A percentile compares a stretch with the other conserved stretches of the same genome.
phyloP scores from a whole-genome alignment of 2,329 filamentous ascomycete genomes.

The Dothidotthia symphoricarpi region DNA sequence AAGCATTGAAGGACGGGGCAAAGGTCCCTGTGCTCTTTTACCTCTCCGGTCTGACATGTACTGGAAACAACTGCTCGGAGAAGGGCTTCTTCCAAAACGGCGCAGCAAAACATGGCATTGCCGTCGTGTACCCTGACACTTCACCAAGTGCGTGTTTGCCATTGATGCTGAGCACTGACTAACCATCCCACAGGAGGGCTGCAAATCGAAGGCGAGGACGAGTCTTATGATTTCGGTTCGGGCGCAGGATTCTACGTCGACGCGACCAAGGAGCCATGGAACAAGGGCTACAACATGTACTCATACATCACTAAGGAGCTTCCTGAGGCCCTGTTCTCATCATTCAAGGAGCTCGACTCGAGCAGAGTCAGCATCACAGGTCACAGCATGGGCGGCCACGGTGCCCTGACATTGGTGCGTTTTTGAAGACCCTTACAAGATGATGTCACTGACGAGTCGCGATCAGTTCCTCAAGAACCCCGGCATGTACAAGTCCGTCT shows the following conservation, averaged over 20 bases:
- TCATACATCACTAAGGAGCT: slow-evolving; percentile 86
- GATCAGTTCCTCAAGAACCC: slow-evolving; percentile 80
- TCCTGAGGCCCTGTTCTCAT: slow-evolving; percentile 69
- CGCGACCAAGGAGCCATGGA: slow-evolving; percentile 72
- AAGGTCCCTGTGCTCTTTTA: slow-evolving; percentile 87
- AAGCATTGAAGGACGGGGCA: slow-evolving; percentile 55
- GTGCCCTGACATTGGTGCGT: slow-evolving; percentile 74
- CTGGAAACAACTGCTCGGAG: slow-evolving; percentile 74
- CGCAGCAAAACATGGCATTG: slow-evolving; percentile 77
- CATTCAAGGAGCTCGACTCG: slow-evolving; percentile 70
- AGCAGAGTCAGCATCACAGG: slow-evolving; percentile 78
- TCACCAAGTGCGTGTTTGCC: slow-evolving; percentile 65
- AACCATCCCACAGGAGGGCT: slow-evolving; percentile 60
- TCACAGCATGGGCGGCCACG: slow-evolving; percentile 97
- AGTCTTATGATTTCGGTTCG: slow-evolving; percentile 85
- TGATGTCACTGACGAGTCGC: slow-evolving; percentile 4
- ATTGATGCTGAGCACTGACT: slow-evolving; percentile 8
- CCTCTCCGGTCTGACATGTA: slow-evolving; percentile 91
- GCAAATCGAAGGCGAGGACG: slow-evolving; percentile 78
- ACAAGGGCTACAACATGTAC: slow-evolving; percentile 87
- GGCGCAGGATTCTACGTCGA: slow-evolving; percentile 95
- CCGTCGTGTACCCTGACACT: slow-evolving; percentile 93
- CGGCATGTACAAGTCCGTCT: slow-evolving; percentile 82
- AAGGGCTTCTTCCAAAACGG: slow-evolving; percentile 88
- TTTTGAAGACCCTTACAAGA: neutral